These are phyloP conservation scores for Curvularia lunata DNA, from an alignment of 2,329 filamentous ascomycete genomes.

Conservation along the genomic window DNA sequence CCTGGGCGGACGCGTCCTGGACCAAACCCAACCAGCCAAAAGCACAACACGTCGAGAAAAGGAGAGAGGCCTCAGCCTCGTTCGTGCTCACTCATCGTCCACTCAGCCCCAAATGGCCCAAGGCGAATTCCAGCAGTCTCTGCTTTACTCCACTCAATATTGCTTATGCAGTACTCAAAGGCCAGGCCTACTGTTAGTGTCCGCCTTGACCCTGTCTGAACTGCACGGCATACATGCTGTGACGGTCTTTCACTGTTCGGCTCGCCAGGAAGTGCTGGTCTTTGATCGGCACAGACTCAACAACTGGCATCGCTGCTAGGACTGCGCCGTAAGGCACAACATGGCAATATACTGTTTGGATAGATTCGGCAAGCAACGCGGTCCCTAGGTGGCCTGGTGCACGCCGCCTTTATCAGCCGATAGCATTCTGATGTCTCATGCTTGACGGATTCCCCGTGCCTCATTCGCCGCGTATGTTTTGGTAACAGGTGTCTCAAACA, in stretches of 20 bases:
- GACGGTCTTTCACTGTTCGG: slow-evolving; percentile 9
- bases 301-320: slow-evolving; percentile 1
- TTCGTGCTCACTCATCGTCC: slow-evolving; percentile 18
- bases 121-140: slow-evolving; percentile 19
- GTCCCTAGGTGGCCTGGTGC: slow-evolving; percentile 17
- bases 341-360: background rate
- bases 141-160: slow-evolving; percentile 12
- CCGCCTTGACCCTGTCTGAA: slow-evolving; percentile 20
- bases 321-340: slow-evolving; percentile 1
- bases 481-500: slow-evolving; percentile 1
- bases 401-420: slow-evolving; percentile 7
- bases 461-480: background rate
- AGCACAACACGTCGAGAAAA: slow-evolving; percentile 26
- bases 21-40: slow-evolving; percentile 9
- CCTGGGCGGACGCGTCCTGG: slow-evolving; percentile 32
- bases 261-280: slow-evolving; percentile 16
- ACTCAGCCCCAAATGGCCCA: slow-evolving; percentile 33
- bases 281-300: slow-evolving; percentile 7
- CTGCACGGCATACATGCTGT: slow-evolving; percentile 11
- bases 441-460: background rate
- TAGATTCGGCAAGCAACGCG: slow-evolving; percentile 8
- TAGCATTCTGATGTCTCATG: background rate
- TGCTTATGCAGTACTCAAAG: slow-evolving; percentile 4
- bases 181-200: slow-evolving; percentile 13
- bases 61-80: slow-evolving; percentile 18